Conservation (phyloP, 1,284 basidiomycete genomes). For the Vanrija sp. region DNA sequence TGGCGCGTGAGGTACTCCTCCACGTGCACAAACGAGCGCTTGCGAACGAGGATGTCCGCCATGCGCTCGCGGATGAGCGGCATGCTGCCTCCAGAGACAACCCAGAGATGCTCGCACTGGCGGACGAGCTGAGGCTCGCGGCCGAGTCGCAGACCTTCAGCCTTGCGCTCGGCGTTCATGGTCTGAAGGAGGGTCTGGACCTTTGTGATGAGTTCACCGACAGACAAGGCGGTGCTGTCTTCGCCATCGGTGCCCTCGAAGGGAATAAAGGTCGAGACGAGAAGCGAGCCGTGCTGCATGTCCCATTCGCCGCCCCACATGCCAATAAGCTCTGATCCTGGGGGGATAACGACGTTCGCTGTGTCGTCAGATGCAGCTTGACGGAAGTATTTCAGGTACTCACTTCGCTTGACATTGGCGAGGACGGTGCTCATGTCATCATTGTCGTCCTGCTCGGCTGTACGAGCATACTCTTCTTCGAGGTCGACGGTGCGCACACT, state of each 20-base stretch:
- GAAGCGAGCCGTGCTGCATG: conserved; percentile 44
- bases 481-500: conserved; percentile 41
- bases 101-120: conserved; percentile 48
- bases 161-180: conserved; percentile 32
- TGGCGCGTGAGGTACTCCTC: conserved; percentile 49
- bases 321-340: conserved; percentile 45
- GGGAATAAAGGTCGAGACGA: conserved; percentile 47
- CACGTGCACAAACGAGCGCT: conserved; percentile 46
- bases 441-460: conserved; percentile 29
- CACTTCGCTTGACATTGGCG: conserved; percentile 42
- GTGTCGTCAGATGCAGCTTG: neutral
- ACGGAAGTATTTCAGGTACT: conserved; percentile 5
- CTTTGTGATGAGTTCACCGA: conserved; percentile 48
- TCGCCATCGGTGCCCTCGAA: conserved; percentile 50
- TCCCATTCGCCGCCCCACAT: conserved; percentile 50
- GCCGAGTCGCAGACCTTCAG: conserved; percentile 14
- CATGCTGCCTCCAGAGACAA: conserved; percentile 42
- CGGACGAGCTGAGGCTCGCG: conserved; percentile 27
- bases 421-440: conserved; percentile 41
- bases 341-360: conserved; percentile 46
- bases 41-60: conserved; percentile 44
- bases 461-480: conserved; percentile 40
- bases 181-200: conserved; percentile 33
- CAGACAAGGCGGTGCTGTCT: conserved; percentile 42
- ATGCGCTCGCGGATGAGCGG: conserved; percentile 45